Evolutionary conservation across 495 filamentous ascomycete genomes (phyloP).

Genomic region (Aspergillus nidulans): DNA sequence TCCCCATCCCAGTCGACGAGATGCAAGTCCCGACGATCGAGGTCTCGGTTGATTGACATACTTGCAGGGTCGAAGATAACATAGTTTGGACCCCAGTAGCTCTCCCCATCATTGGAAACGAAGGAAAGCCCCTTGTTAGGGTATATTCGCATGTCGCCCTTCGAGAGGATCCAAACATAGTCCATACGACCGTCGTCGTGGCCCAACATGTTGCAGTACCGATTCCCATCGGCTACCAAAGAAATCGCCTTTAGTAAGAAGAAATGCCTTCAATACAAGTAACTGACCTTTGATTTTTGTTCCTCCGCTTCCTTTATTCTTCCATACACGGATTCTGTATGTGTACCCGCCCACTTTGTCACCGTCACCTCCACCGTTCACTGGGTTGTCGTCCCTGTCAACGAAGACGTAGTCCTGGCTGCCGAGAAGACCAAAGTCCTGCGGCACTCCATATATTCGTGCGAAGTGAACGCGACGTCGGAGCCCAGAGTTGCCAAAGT

Average conservation of each 20-base stretch:
- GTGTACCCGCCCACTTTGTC: no score
- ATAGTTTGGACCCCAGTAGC: background rate
- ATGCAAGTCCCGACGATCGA: slow-evolving; percentile 1
- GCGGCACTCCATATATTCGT: background rate
- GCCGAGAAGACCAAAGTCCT: background rate
- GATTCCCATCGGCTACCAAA: slow-evolving; percentile 1
- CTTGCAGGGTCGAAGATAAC: background rate
- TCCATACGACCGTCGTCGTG: background rate
- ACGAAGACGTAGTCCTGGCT: background rate
- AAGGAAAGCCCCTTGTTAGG: background rate
- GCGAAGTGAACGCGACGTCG: slow-evolving; percentile 1
- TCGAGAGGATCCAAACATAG: slow-evolving; percentile 6
- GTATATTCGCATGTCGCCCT: background rate
- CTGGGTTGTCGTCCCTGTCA: background rate
- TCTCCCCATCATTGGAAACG: background rate
- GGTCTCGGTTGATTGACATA: background rate
- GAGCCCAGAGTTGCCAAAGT: background rate
- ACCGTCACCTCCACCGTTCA: no score
- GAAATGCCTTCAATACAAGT: background rate
- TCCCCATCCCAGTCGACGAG: slow-evolving; percentile 1
- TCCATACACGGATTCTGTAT: background rate
- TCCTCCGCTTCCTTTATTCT: background rate
- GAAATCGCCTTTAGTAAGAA: background rate
- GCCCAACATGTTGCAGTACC: slow-evolving; percentile 10
- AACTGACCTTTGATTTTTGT: slow-evolving; percentile 2